A percentile compares a stretch with the other conserved stretches of the same genome.
Evolutionary conservation across 768 basidiomycete genomes (phyloP).

Genomic region (Pisolithus tinctorius): DNA sequence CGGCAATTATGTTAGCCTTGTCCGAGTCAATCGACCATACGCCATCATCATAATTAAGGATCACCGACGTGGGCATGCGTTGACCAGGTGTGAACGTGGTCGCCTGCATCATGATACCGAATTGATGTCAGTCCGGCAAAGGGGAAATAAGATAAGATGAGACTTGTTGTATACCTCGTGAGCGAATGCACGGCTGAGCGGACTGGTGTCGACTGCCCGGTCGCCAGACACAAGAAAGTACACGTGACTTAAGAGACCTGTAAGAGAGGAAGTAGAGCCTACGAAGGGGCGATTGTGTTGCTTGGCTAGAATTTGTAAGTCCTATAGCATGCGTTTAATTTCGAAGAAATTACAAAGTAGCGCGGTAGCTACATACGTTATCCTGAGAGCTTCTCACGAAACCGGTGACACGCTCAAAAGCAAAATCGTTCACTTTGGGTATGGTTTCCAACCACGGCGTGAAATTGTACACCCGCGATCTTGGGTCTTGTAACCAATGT

Average conservation of each 20-base stretch:
- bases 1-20: slow-evolving; percentile 32
- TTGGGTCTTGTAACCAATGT: slow-evolving; percentile 83
- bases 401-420: slow-evolving; percentile 65
- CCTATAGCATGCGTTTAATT: slow-evolving; percentile 32
- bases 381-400: slow-evolving; percentile 82
- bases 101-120: slow-evolving; percentile 31
- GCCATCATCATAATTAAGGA: slow-evolving; percentile 59
- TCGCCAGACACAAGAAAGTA: slow-evolving; percentile 81
- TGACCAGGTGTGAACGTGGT: slow-evolving; percentile 71
- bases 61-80: slow-evolving; percentile 65
- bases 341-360: not conserved
- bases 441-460: slow-evolving; percentile 62
- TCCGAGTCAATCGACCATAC: slow-evolving; percentile 62
- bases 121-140: not conserved
- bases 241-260: slow-evolving; percentile 77
- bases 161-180: slow-evolving; percentile 41
- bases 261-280: slow-evolving; percentile 88
- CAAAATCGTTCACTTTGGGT: slow-evolving; percentile 76
- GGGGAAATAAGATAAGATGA: not conserved
- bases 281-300: slow-evolving; percentile 55
- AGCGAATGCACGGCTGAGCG: slow-evolving; percentile 54
- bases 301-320: slow-evolving; percentile 56
- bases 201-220: slow-evolving; percentile 54
- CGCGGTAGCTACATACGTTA: slow-evolving; percentile 34
- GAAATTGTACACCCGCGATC: slow-evolving; percentile 84